Evolutionary conservation across 306 rosid species (phyloP).

Genomic region (Casuarina glauca): DNA sequence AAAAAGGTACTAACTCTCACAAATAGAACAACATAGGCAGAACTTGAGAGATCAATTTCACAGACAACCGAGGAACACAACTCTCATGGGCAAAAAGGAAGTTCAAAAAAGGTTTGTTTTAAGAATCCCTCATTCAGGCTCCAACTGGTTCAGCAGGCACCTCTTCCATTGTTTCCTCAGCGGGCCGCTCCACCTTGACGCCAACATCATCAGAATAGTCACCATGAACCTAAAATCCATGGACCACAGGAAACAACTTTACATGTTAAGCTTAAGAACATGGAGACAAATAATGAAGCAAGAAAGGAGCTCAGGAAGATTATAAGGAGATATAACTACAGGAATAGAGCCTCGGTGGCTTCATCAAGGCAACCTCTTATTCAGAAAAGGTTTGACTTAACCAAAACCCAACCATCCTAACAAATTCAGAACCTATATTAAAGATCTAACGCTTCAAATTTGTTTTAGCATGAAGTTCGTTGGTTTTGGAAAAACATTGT

Average conservation of each 20-base stretch:
- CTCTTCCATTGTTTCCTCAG: conserved; percentile 58
- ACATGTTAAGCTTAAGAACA: background rate
- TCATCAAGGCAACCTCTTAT: background rate
- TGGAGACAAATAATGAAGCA: background rate
- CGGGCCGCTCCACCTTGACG: conserved; percentile 81
- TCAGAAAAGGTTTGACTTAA: background rate
- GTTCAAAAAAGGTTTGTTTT: background rate
- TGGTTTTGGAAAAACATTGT: background rate
- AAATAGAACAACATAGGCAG: conserved; percentile 11
- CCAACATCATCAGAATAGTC: conserved; percentile 77
- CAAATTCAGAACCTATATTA: background rate
- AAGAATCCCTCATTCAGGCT: conserved; percentile 43
- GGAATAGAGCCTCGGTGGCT: background rate
- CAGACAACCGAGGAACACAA: conserved; percentile 1
- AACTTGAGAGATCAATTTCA: background rate
- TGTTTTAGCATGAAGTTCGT: background rate
- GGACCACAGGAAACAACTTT: background rate
- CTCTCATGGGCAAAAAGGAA: conserved; percentile 1
- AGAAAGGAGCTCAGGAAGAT: background rate
- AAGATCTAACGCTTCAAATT: background rate
- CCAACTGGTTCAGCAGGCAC: conserved; percentile 68
- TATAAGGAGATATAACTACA: background rate
- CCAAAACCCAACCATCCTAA: background rate
- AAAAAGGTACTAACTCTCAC: conserved; percentile 28
- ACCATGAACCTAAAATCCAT: conserved; percentile 68